These are phyloP conservation scores for Sisymbrium altissimum DNA, from an alignment of 345 rosid genomes.

Conservation along the genomic window DNA sequence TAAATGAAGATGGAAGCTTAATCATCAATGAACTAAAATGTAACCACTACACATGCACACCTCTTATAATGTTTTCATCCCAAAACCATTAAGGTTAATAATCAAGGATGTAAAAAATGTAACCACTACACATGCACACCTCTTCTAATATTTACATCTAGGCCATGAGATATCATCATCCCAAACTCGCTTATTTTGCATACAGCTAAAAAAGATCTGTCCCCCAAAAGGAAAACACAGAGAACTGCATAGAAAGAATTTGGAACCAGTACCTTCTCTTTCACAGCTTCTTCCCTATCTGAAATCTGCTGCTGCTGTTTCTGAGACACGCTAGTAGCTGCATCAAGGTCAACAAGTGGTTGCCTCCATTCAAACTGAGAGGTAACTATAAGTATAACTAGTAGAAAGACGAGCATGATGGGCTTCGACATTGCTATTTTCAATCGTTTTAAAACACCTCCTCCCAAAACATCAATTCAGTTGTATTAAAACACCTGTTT, in stretches of 20 bases:
- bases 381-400: constrained; percentile 68
- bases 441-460: constrained; percentile 38
- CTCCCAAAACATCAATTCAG: background rate
- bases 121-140: too few species aligned
- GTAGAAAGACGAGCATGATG: constrained; percentile 61
- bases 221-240: background rate
- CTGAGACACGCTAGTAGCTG: constrained; percentile 37
- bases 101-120: too few species aligned
- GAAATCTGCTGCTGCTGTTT: constrained; percentile 54
- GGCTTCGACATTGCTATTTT: constrained; percentile 45
- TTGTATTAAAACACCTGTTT: constrained; percentile 39
- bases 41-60: background rate
- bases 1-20: background rate
- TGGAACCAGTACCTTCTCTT: constrained; percentile 64
- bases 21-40: background rate
- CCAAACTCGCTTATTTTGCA: background rate
- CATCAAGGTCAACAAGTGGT: constrained; percentile 66
- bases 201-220: background rate
- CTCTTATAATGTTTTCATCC: background rate
- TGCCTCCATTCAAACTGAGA: constrained; percentile 97
- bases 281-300: constrained; percentile 62
- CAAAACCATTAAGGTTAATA: too few species aligned
- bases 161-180: too few species aligned
- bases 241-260: background rate
- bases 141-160: background rate